These are phyloP conservation scores for Iodosphaeria phyllophila DNA, from an alignment of 2,329 filamentous ascomycete species.

Conservation along the genomic window DNA sequence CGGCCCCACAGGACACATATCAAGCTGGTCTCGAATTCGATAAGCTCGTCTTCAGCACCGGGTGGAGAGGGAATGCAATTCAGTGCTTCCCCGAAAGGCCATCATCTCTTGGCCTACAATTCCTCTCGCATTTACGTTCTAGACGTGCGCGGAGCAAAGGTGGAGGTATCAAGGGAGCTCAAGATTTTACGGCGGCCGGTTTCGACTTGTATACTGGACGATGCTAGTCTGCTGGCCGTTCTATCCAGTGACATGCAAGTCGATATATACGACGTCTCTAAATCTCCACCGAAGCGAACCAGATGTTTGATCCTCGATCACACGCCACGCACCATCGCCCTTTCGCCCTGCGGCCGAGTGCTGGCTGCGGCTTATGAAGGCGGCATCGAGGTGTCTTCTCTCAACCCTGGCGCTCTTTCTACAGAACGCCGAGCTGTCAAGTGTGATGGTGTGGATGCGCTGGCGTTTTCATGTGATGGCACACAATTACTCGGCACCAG, in stretches of 20 bases:
- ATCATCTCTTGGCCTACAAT: constrained; percentile 62
- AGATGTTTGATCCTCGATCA: constrained; percentile 64
- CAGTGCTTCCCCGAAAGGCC: constrained; percentile 56
- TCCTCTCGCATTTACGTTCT: constrained; percentile 72
- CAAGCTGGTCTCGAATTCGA: constrained; percentile 66
- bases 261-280: constrained; percentile 60
- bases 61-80: constrained; percentile 78
- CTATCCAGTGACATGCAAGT: constrained; percentile 69
- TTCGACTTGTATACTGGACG: constrained; percentile 61
- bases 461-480: constrained; percentile 62
- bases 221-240: constrained; percentile 59
- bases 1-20: constrained; percentile 53
- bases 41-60: constrained; percentile 67
- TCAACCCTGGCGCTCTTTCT: constrained; percentile 41
- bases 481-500: constrained; percentile 65
- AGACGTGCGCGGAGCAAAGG: constrained; percentile 38
- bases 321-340: constrained; percentile 55
- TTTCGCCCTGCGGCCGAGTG: constrained; percentile 68
- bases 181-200: constrained; percentile 62
- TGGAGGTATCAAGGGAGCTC: constrained; percentile 56
- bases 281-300: constrained; percentile 46
- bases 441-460: constrained; percentile 54
- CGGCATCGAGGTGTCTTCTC: constrained; percentile 72
- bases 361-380: constrained; percentile 72
- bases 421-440: constrained; percentile 61